Conservation (phyloP, 1,284 basidiomycete genomes). For the Papiliotrema laurentii region DNA sequence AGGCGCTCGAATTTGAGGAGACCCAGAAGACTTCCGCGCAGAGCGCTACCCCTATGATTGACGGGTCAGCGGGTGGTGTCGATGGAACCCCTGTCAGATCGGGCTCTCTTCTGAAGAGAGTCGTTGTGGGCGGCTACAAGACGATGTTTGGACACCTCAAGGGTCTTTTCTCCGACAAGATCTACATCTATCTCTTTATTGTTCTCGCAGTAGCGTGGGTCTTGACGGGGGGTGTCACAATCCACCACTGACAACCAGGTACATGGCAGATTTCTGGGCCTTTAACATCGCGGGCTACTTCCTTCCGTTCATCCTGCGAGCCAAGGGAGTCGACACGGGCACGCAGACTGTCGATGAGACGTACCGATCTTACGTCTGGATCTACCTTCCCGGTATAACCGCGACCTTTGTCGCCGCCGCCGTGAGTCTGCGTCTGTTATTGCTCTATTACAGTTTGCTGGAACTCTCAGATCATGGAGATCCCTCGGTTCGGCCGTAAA, state of each 20-base stretch:
- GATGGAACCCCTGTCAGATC: not conserved
- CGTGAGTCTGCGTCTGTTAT: constrained; percentile 2
- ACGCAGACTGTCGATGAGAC: constrained; percentile 33
- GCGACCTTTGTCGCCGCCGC: constrained; percentile 18
- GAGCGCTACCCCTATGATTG: constrained; percentile 1
- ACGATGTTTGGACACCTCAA: constrained; percentile 36
- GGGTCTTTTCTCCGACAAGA: constrained; percentile 35
- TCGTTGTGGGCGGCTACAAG: constrained; percentile 15
- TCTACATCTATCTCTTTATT: constrained; percentile 35
- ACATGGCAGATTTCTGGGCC: constrained; percentile 31
- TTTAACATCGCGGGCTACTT: constrained; percentile 48
- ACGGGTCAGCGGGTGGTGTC: not conserved
- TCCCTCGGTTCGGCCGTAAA: constrained; percentile 35
- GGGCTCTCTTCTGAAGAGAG: constrained; percentile 13
- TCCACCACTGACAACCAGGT: constrained; percentile 10
- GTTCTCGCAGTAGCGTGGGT: constrained; percentile 33
- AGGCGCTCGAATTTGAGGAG: constrained; percentile 34
- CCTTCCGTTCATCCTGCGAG: constrained; percentile 44
- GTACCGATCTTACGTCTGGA: constrained; percentile 42
- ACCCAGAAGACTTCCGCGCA: not conserved
- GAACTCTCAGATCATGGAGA: constrained; percentile 17
- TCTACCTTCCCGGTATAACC: constrained; percentile 42
- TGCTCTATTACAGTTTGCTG: not conserved
- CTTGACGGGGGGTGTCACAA: no score
- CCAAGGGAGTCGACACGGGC: constrained; percentile 34